Evolutionary conservation across 1,139 yeast genomes (phyloP), one percentile per base, ranked within the genome.

Genomic region (Suhomyces maxii): DNA sequence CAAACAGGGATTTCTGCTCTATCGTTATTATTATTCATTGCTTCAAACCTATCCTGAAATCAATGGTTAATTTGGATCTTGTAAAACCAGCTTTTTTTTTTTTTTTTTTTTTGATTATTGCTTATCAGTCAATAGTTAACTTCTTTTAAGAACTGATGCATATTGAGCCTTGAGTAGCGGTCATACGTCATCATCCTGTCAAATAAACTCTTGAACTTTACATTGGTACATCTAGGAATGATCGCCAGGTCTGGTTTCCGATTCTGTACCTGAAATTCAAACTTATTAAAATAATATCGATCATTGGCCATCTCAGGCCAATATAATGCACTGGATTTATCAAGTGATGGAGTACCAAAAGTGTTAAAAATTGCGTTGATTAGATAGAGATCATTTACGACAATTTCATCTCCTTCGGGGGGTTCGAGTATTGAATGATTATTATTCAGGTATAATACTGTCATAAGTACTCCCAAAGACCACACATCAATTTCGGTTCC

Each of bases 401-500:
- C 65, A 23, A 61, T 64, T 6, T 72, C 69, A 43, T 67, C 70
- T 7, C 57, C 63, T 6, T 64, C 71, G 8, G 54, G 51, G 41
- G 49, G 46, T 14, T 50, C 54, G 38, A 80, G 68, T 1, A 79
- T 65, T 1, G 81, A 71, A 7, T 63, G 55, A 12, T 81, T 76
- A 43, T 77, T 64, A 0, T 50, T 46, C 36, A 86, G 80, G 53
- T 78, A 80, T 42, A 90, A 60, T 44, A 80, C 71, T n/a, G 88
- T 80, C 48, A 86, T 60, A 1, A 89, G 55, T 8, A 93, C 77
- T 2, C 93, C 95, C 14, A 85, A 60, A 0, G 89, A 72, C 98
- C 98, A 93, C 28, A 89, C 73, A 60, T 93, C 99, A 5, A 91
- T 71, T 37, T 78, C 83, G 36, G 61, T 64, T 2, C 79, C 68